Evolutionary conservation across 192 early-diverging fungal genomes (phyloP).

Genomic region (Powellomyces hirtus): DNA sequence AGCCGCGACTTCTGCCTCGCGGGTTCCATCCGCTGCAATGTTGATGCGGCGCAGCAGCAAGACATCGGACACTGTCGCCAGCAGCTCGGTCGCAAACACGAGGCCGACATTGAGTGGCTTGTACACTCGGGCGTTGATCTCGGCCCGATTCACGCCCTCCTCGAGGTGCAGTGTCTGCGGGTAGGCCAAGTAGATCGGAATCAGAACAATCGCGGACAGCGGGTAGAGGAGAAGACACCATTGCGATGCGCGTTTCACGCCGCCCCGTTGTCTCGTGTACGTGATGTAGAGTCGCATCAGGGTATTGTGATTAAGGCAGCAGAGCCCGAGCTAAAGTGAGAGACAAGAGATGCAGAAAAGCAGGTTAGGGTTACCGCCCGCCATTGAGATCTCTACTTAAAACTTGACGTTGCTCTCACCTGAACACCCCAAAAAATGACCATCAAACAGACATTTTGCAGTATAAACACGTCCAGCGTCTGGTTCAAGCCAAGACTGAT

Average conservation of each 20-base stretch:
- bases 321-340: neutral
- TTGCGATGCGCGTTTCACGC: neutral
- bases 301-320: constrained; percentile 10
- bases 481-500: constrained; percentile 4
- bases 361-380: neutral
- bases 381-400: neutral
- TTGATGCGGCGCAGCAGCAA: neutral
- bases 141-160: neutral
- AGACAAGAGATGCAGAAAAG: neutral
- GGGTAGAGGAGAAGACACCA: neutral
- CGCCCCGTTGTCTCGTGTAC: neutral
- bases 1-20: neutral
- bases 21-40: neutral
- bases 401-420: neutral
- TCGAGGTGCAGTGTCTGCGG: neutral
- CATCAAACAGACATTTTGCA: neutral
- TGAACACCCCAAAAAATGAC: constrained; percentile 9
- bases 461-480: neutral
- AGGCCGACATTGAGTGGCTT: constrained; percentile 3
- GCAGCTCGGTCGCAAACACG: constrained; percentile 3
- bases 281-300: neutral
- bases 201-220: neutral
- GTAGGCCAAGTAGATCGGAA: neutral
- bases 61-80: neutral
- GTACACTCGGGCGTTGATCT: neutral